phyloP scores from a whole-genome alignment of 306 rosid genomes.

The Biancaea sappan region DNA sequence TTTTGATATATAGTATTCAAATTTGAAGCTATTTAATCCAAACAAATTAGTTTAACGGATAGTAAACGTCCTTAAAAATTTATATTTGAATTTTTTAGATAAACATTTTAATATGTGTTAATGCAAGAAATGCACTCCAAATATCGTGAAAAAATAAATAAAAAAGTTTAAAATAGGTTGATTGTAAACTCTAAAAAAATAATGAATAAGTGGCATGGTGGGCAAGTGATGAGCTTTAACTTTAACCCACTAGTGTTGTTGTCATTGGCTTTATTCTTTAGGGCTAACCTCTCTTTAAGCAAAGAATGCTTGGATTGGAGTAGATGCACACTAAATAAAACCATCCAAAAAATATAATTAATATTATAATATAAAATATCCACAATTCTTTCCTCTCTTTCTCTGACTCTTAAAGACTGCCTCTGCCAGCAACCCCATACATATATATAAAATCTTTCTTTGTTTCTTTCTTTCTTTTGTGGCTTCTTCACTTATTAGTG shows the following conservation, averaged over 20 bases:
- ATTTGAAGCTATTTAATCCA: no score
- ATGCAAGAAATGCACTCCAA: no score
- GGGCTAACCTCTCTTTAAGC: constrained; percentile 82
- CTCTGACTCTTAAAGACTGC: constrained; percentile 33
- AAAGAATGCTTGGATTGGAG: constrained; percentile 84
- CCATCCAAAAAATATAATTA: constrained; percentile 22
- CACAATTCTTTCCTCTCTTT: constrained; percentile 31
- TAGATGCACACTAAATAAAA: constrained; percentile 62
- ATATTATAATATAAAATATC: neutral
- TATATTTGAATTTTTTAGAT: no score
- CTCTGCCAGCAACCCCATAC: no score
- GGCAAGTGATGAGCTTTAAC: constrained; percentile 53
- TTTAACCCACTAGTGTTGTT: constrained; percentile 52
- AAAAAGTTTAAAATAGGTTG: no score
- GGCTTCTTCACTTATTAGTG: neutral
- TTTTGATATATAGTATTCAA: no score
- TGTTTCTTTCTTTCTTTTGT: constrained; percentile 25
- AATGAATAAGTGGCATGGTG: constrained; percentile 39
- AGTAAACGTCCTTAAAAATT: no score
- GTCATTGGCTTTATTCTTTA: constrained; percentile 75
- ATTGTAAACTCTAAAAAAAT: no score
- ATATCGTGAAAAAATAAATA: no score
- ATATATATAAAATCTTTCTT: no score
- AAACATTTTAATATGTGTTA: no score
- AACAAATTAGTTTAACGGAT: no score